These are phyloP conservation scores for Peterozyma xylosa DNA, from an alignment of 805 yeast genomes.

Conservation along the genomic window DNA sequence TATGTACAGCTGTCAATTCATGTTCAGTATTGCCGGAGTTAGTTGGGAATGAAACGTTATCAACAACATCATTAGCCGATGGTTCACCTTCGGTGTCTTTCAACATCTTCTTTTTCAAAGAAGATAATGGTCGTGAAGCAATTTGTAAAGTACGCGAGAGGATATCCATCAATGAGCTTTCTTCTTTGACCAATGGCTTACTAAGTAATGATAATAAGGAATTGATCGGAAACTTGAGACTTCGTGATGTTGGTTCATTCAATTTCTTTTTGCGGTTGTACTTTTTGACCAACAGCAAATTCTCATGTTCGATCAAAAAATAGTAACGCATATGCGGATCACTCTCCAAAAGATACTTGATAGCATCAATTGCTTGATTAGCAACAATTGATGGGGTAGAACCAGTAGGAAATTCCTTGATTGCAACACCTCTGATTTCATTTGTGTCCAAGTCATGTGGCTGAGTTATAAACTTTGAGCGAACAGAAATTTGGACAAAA, in stretches of 20 bases:
- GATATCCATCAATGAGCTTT: constrained; percentile 67
- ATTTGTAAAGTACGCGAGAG: constrained; percentile 69
- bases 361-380: constrained; percentile 67
- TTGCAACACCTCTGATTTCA: constrained; percentile 8
- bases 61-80: constrained; percentile 7
- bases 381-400: constrained; percentile 67
- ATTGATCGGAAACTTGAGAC: constrained; percentile 66
- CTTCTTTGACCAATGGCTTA: constrained; percentile 58
- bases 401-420: constrained; percentile 41
- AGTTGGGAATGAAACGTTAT: neutral
- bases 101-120: constrained; percentile 37
- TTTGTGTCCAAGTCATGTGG: constrained; percentile 9
- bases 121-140: constrained; percentile 64
- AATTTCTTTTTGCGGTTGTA: constrained; percentile 25
- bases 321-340: constrained; percentile 64
- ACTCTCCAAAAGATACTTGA: constrained; percentile 62
- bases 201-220: constrained; percentile 56
- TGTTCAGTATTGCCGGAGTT: constrained; percentile 1
- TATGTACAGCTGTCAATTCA: neutral
- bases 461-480: constrained; percentile 28
- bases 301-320: constrained; percentile 73
- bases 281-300: constrained; percentile 31
- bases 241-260: constrained; percentile 25
- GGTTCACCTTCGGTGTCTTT: constrained; percentile 10
- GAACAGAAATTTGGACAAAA: constrained; percentile 46